These are phyloP conservation scores for Tetradesmus lagerheimii DNA, from an alignment of 139 green algal genomes.

Conservation along the genomic window DNA sequence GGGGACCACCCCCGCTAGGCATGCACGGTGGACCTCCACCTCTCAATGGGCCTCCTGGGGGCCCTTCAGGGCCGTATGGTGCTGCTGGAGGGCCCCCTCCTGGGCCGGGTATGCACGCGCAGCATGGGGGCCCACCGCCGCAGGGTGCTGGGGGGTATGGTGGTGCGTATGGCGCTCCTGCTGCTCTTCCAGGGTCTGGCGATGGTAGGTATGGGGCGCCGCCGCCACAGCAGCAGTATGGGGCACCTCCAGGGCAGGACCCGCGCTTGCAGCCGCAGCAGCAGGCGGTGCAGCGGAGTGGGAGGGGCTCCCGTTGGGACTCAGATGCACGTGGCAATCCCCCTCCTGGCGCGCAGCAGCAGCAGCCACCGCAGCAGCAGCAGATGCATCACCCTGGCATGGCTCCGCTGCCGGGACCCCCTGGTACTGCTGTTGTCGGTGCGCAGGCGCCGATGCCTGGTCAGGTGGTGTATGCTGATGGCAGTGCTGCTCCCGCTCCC, in stretches of 20 bases:
- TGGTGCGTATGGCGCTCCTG: background rate
- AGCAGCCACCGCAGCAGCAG: background rate
- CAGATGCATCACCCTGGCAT: background rate
- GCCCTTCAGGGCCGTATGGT: background rate
- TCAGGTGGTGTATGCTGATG: background rate
- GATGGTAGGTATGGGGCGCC: background rate
- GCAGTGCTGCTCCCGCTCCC: background rate
- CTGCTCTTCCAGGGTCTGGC: background rate
- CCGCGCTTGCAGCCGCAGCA: background rate
- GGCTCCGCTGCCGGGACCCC: background rate
- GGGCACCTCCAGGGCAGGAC: background rate
- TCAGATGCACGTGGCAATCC: background rate
- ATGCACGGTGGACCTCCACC: background rate
- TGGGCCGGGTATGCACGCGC: background rate
- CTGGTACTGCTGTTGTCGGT: background rate
- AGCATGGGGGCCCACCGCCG: too few species aligned
- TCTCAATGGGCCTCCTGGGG: background rate
- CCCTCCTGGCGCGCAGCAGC: background rate
- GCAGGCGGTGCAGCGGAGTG: background rate
- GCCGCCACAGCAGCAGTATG: constrained; percentile 18
- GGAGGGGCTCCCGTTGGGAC: constrained; percentile 24
- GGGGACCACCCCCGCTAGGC: background rate
- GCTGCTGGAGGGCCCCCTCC: background rate
- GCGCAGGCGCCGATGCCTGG: background rate
- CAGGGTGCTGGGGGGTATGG: background rate